A percentile compares a stretch with the other conserved stretches of the same genome.
Conservation (phyloP, 805 yeast species). For the Saturnispora zaruensis region DNA sequence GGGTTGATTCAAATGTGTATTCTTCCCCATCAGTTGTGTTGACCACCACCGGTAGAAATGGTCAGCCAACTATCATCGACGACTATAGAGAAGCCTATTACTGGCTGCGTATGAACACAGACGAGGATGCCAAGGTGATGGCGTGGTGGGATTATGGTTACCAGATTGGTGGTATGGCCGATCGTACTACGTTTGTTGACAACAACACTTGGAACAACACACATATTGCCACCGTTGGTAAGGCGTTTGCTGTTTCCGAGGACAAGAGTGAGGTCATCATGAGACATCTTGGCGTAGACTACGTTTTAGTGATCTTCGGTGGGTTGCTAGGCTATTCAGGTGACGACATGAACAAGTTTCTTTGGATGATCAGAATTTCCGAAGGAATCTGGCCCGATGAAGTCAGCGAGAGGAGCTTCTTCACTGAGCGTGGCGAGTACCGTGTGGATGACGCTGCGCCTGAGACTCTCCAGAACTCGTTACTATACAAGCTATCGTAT, state of each 20-base stretch:
- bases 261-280: slow-evolving; percentile 82
- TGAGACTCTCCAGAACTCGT: slow-evolving; percentile 74
- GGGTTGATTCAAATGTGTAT: slow-evolving; percentile 94
- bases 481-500: slow-evolving; percentile 92
- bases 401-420: slow-evolving; percentile 73
- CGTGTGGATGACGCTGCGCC: slow-evolving; percentile 78
- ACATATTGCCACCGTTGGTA: slow-evolving; percentile 98
- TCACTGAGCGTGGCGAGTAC: slow-evolving; percentile 81
- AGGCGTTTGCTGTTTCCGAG: slow-evolving; percentile 90
- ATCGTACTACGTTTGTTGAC: slow-evolving; percentile 94
- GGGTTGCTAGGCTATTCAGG: slow-evolving; percentile 91
- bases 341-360: slow-evolving; percentile 90
- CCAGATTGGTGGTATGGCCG: slow-evolving; percentile 99
- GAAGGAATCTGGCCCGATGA: slow-evolving; percentile 99
- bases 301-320: slow-evolving; percentile 87
- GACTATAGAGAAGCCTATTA: slow-evolving; percentile 98
- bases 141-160: slow-evolving; percentile 99
- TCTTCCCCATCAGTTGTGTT: slow-evolving; percentile 97
- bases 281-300: slow-evolving; percentile 89
- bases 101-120: slow-evolving; percentile 97
- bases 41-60: slow-evolving; percentile 77
- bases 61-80: slow-evolving; percentile 76
- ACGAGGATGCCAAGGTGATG: slow-evolving; percentile 92
- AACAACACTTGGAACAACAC: slow-evolving; percentile 99
- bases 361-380: slow-evolving; percentile 99